Base-by-base conservation (phyloP, 2,329 filamentous ascomycete genomes). In the Geosmithia morbida region DNA sequence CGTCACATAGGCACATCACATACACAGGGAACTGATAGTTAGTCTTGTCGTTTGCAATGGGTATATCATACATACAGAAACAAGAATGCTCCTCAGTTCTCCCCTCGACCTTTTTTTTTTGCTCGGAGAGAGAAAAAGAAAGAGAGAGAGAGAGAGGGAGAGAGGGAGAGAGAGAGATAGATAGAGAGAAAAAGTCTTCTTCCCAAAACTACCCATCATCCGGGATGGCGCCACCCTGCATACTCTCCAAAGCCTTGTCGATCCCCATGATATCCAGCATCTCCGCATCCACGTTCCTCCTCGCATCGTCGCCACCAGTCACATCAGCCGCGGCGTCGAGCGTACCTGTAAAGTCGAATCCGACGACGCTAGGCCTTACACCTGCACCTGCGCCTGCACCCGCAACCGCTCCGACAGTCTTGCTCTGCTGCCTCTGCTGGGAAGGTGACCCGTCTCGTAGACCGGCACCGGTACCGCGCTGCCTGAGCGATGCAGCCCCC, bases 231-330 rank as follows among this genome's bases (percentile, higher is more conserved):
- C 43, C 70, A 33, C 60, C 65, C 48, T 78, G 71, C 72, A 83
- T 66, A 45, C 63, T 66, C 44, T 76, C 70, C 46, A 83, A 59
- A 45, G 71, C 74, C 49, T 75, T 71, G 53, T 83, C 79, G 55
- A 83, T 79, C 53, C 78, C 77, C 69, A 80, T 75, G 43, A 83
- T 77, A 56, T 81, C 77, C 53, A 83, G 65, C 67, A 80, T 74
- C 59, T 80, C 76, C 29, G 69, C 67, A 56, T 80, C 76, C 13
- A 79, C 66, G 48, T 79, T 69, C 30, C 76, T 64, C 22, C 66
- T 63, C 19, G 65, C 68, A n/a, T 70, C 64, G 8, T 26, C 22
- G 22, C 8, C 22, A 33, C 71, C 67, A 19, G 64, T 64, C 7
- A 64, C 60, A 48, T 79, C 75, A 2, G 76, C 76, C 2, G 76